These are phyloP conservation scores for Cladosporium sp. DNA, from an alignment of 2,329 filamentous ascomycete species.

Conservation along the genomic window DNA sequence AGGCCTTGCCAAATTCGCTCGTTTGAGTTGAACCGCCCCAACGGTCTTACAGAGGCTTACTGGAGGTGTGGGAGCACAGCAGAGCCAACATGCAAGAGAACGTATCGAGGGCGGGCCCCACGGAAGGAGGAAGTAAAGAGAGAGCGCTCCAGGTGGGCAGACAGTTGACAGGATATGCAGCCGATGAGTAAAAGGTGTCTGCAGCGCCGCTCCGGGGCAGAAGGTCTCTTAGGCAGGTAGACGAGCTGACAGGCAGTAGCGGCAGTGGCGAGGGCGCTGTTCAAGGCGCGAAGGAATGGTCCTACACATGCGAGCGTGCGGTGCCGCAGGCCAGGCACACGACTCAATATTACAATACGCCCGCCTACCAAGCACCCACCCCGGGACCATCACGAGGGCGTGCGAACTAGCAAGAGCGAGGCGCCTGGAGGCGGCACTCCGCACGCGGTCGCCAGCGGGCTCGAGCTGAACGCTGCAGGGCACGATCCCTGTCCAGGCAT, in stretches of 20 bases:
- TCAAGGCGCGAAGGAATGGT: conserved; percentile 10
- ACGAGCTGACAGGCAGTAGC: not conserved
- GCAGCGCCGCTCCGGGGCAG: conserved; percentile 8
- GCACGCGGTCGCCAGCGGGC: not conserved
- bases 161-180: conserved; percentile 4
- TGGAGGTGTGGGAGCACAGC: conserved; percentile 5
- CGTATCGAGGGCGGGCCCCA: not conserved
- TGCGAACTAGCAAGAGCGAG: conserved; percentile 4
- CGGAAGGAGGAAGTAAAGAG: too few relatives aligned
- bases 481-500: conserved; percentile 3
- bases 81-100: conserved; percentile 3
- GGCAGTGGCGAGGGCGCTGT: not conserved
- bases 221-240: conserved; percentile 9
- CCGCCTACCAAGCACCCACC: conserved; percentile 1
- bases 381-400: conserved; percentile 3
- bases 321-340: conserved; percentile 6
- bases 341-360: not conserved
- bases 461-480: not conserved
- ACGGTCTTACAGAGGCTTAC: not conserved
- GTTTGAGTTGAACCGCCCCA: too few relatives aligned
- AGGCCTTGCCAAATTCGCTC: too few relatives aligned
- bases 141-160: conserved; percentile 5
- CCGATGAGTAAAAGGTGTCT: not conserved
- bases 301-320: conserved; percentile 8
- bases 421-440: conserved; percentile 6